Conservation (phyloP, 805 yeast species). For the Candida fluviatilis region DNA sequence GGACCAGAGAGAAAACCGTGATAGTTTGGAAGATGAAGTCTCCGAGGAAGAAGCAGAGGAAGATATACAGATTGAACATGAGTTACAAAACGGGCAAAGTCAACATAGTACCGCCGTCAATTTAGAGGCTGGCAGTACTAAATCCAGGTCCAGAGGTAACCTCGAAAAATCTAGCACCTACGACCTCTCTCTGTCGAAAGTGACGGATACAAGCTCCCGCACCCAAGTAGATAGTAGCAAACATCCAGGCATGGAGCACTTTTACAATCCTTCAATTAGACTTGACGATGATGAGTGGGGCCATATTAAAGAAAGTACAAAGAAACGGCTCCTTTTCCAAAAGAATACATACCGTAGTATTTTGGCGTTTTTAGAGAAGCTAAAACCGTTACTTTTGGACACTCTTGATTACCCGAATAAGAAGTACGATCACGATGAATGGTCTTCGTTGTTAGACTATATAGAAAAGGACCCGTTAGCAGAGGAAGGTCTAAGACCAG, state of each 20-base stretch:
- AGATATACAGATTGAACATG: constrained; percentile 1
- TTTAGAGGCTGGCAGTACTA: not conserved
- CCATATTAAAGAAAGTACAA: constrained; percentile 1
- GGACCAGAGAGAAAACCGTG: constrained; percentile 5
- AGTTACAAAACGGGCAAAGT: not conserved
- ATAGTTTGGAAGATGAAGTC: constrained; percentile 5
- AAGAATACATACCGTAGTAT: constrained; percentile 16
- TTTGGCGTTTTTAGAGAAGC: constrained; percentile 23
- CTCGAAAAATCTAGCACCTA: constrained; percentile 2
- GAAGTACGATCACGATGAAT: constrained; percentile 47
- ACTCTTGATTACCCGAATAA: constrained; percentile 37
- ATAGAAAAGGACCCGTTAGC: constrained; percentile 2
- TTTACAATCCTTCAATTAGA: not conserved
- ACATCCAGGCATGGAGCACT: not conserved
- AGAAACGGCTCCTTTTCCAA: constrained; percentile 8
- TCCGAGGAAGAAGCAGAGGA: constrained; percentile 11
- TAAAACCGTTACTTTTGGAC: constrained; percentile 28
- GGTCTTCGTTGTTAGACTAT: constrained; percentile 38
- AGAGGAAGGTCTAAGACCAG: not conserved
- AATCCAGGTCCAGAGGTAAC: constrained; percentile 2
- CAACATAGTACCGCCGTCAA: not conserved
- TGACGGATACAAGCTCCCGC: not conserved
- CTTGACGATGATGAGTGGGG: constrained; percentile 2
- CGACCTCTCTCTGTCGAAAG: not conserved
- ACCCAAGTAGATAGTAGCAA: not conserved